Conservation (phyloP, 257 asterid species). For the Ophiorrhiza pumila region DNA sequence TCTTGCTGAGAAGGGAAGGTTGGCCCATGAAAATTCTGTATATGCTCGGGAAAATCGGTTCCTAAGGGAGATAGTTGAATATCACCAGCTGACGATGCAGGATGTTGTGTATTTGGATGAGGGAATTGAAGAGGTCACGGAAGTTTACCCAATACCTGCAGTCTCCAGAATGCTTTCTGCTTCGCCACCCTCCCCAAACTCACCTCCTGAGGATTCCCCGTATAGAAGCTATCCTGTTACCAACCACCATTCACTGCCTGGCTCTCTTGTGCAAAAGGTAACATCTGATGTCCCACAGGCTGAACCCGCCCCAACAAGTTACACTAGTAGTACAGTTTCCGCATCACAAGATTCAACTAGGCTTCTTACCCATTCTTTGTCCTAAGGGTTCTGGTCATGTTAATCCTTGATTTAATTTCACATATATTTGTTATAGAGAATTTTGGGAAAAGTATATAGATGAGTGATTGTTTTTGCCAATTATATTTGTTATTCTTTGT, state of each 20-base stretch:
- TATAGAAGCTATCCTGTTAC: slow-evolving; percentile 25
- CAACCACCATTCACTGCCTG: neutral
- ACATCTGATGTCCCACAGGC: slow-evolving; percentile 14
- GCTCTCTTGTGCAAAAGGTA: slow-evolving; percentile 4
- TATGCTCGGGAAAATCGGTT: slow-evolving; percentile 86
- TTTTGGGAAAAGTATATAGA: neutral
- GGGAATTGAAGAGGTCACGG: slow-evolving; percentile 72
- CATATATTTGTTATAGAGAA: neutral
- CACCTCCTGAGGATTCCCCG: slow-evolving; percentile 29
- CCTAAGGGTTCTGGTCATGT: neutral
- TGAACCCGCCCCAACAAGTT: slow-evolving; percentile 17
- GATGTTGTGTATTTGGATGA: slow-evolving; percentile 85
- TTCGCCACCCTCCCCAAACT: slow-evolving; percentile 38
- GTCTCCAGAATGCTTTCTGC: slow-evolving; percentile 43
- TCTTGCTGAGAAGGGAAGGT: slow-evolving; percentile 80
- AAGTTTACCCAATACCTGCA: slow-evolving; percentile 50
- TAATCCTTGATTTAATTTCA: neutral
- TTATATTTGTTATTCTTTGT: neutral
- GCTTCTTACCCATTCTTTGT: neutral
- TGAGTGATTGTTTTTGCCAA: neutral
- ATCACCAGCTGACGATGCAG: slow-evolving; percentile 87
- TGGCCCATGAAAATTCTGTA: slow-evolving; percentile 81
- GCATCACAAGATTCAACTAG: slow-evolving; percentile 16
- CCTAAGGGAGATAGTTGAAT: slow-evolving; percentile 92
- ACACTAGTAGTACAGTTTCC: slow-evolving; percentile 10